Base-by-base conservation (phyloP, 441 rosid genomes). In the Adansonia madagascariensis region DNA sequence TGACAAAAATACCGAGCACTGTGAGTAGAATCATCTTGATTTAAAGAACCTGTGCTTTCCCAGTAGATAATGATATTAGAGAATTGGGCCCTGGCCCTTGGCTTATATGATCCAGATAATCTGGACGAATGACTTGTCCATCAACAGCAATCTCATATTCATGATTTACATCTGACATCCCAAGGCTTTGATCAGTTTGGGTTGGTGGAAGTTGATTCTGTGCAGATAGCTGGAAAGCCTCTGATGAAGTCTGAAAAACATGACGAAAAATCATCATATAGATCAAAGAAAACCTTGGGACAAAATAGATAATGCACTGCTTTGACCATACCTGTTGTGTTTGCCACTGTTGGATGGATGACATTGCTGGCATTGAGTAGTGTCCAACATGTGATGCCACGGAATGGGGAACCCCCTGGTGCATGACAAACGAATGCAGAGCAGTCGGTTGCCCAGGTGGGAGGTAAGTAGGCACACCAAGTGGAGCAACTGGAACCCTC, bases 371-470 rank as follows among this genome's bases (percentile, higher is more conserved):
- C 60, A 88, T 72, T 22, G 92, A 81, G 62, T 84, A 86, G 57
- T 91, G 89, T 71, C 91, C 88, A 80, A 77, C 85, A 77, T 89
- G 94, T 81, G 96, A 84, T 76, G 85, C 87, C 84, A 91, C 73
- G 56, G 93, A 83, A 24, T 89, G 97, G 49, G 94, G 85, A 73
- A 83, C 79, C 80, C 89, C 94, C 71, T 86, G 98, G 79, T 90
- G 93, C 88, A 93, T 89, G 82, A 89, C 74, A 77, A 84, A 90
- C 44, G 99, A 88, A 82, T 91, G 98, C 82, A 94, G 80, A 61
- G 97, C 85, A 77, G 90, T 80, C 84, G 93, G 79, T 85, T 91
- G 97, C 75, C 91, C 98, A 73, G 90, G 91, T 71, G 95, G 93
- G 80, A 87, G 80, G 86, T 89, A 92, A 66, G 92, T 73, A 50